Conservation (phyloP, 2,329 filamentous ascomycete genomes). For the Sclerotiophoma versabilis region DNA sequence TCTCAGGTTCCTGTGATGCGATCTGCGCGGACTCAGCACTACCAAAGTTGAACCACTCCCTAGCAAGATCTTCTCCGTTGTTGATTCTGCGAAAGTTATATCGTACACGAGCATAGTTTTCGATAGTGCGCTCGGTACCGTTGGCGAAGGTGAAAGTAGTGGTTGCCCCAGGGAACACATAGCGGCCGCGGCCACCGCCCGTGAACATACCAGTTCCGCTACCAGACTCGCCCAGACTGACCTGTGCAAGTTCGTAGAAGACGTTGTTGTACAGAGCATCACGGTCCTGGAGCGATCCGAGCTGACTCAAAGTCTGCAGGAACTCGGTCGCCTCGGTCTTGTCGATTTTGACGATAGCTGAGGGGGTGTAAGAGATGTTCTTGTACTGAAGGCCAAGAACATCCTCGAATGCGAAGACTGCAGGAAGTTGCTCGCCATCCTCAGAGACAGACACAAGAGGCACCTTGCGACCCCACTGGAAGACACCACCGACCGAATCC, state of each 20-base stretch:
- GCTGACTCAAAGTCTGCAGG: slow-evolving; percentile 56
- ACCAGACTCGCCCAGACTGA: slow-evolving; percentile 51
- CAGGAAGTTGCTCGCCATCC: slow-evolving; percentile 65
- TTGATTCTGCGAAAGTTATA: slow-evolving; percentile 50
- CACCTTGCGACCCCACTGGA: slow-evolving; percentile 58
- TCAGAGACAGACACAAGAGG: slow-evolving; percentile 66
- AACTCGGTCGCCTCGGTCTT: slow-evolving; percentile 59
- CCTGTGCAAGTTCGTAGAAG: slow-evolving; percentile 56
- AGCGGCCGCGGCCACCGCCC: slow-evolving; percentile 53
- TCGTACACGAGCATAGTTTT: slow-evolving; percentile 54
- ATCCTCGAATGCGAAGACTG: slow-evolving; percentile 63
- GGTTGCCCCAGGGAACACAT: slow-evolving; percentile 52
- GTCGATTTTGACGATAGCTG: slow-evolving; percentile 64
- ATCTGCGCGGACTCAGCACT: slow-evolving; percentile 4
- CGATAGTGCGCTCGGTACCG: slow-evolving; percentile 48
- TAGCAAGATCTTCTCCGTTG: slow-evolving; percentile 51
- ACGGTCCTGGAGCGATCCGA: slow-evolving; percentile 61
- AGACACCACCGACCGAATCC: slow-evolving; percentile 59
- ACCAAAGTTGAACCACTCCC: slow-evolving; percentile 46
- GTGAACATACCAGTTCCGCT: slow-evolving; percentile 53
- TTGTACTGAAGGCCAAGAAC: slow-evolving; percentile 54
- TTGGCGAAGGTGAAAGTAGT: slow-evolving; percentile 57
- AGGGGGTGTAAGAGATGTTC: slow-evolving; percentile 55
- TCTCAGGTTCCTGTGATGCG: slow-evolving; percentile 3
- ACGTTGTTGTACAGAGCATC: slow-evolving; percentile 65